Evolutionary conservation across 208 protist species (phyloP), one percentile per base, ranked within the genome.

Genomic region (Acanthamoeba healyi): DNA sequence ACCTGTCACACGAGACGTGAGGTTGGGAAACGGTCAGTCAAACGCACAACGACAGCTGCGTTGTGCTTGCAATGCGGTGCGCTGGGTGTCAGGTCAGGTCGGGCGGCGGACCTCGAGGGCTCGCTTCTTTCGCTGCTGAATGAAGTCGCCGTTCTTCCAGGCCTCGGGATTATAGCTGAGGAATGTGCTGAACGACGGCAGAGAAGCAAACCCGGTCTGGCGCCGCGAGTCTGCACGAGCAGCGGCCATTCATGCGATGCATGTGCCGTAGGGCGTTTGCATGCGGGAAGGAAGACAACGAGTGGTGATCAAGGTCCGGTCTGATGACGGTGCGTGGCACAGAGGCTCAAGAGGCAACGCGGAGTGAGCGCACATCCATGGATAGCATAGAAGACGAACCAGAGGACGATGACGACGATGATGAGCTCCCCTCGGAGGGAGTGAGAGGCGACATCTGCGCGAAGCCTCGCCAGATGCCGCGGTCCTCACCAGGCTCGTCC

Each of bases 131-230:
- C 81, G n/a, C 6, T 58, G 34, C 34, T 67, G 46, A 22, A 89
- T 65, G 34, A 67, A 89, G 22, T 89, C 81, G 34, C 54, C 81
- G 54, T 89, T 89, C 51, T 58, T 65, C 81, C 81, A 63, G 12
- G 81, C 81, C 54, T 89, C 81, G 5, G 81, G 51, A 10, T 89
- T 89, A 34, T 89, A 42, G 54, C 81, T 89, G 29, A 89, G 81
- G 54, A 89, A 89, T 1, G 46, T 63, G 46, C 3, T 65, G 38
- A 89, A 67, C 24, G 81, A 44, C 2, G 81, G 81, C 46, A 89
- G 44, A 15, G 51, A 67, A 29, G 81, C 81, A 26, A 89, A 89
- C 15, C 81, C 81, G 6, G 81, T 46, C 70, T 49, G 70, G 24
- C 38, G 26, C 70, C 19, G 44, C 38, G 70, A 81, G 24, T 81